Evolutionary conservation across 768 basidiomycete species (phyloP).

Genomic region (Scleroderma citrinum): DNA sequence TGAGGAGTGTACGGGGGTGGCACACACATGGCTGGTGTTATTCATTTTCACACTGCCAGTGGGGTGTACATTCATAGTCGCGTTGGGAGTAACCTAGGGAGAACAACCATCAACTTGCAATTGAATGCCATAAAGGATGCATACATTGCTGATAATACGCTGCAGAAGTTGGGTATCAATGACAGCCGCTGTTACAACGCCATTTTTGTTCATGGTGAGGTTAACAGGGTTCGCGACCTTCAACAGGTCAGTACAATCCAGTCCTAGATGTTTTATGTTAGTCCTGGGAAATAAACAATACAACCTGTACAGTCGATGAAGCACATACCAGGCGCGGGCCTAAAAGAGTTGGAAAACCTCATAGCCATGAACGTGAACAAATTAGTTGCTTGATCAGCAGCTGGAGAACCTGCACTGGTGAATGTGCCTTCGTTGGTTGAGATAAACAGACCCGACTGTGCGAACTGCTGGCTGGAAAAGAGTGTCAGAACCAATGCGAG

Average conservation of each 20-base stretch:
- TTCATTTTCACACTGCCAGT: neutral
- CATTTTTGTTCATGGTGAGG: slow-evolving; percentile 22
- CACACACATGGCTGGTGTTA: neutral
- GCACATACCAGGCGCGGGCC: slow-evolving; percentile 18
- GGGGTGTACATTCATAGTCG: neutral
- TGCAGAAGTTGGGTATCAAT: slow-evolving; percentile 16
- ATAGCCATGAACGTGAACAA: slow-evolving; percentile 25
- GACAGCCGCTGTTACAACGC: slow-evolving; percentile 20
- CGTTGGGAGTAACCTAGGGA: neutral
- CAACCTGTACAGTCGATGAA: neutral
- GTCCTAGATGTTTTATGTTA: slow-evolving; percentile 9
- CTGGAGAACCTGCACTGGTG: slow-evolving; percentile 15
- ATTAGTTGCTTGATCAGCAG: slow-evolving; percentile 14
- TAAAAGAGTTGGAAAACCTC: slow-evolving; percentile 21
- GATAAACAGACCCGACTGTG: slow-evolving; percentile 19
- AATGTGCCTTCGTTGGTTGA: slow-evolving; percentile 17
- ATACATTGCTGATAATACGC: slow-evolving; percentile 9
- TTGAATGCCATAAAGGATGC: neutral
- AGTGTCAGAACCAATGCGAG: neutral
- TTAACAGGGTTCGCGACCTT: slow-evolving; percentile 19
- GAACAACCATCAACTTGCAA: neutral
- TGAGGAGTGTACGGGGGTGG: neutral
- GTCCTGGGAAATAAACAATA: neutral
- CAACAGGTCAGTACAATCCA: slow-evolving; percentile 15
- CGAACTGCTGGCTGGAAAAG: slow-evolving; percentile 15